Evolutionary conservation across 2,329 filamentous ascomycete species (phyloP), one percentile per base, ranked within the genome.

Genomic region (Penicillium capsulatum): DNA sequence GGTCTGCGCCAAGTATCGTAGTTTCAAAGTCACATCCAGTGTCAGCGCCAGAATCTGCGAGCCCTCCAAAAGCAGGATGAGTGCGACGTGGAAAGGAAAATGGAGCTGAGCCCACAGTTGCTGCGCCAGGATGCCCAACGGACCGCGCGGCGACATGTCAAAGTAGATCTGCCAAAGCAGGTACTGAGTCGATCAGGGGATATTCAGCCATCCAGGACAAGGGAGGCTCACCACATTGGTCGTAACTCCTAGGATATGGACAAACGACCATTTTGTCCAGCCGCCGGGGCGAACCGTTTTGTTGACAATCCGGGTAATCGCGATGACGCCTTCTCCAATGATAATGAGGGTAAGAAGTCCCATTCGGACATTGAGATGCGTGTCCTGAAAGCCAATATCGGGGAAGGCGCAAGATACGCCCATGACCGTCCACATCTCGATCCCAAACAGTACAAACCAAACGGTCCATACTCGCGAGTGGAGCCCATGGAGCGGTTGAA

Each of bases 81-180:
- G 72, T 4, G 75, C 66, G 2, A 83, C 69, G 48, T 84, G 79
- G 50, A 83, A 77, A 0, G 80, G 80, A 43, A 82, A 77, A 60
- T 83, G 80, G 19, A 68, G 55, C 30, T 64, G 60, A 16, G 61
- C 60, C 67, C 67, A 69, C 11, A 79, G 61, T 35, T 80, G 76
- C 48, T 84, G 81, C 3, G 76, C 72, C 31, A 78, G 66, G 19
- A 67, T 73, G 26, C 73, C 72, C 44, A 75, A 73, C 38, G 68
- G 65, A 20, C 67, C 65, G 34, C 59, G 69, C 42, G 60, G 76
- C 59, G 68, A 76, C 20, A 80, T 72, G 42, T 79, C 73, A 35
- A 78, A 78, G 54, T 81, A 80, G 4, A 75, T 65, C 60, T 81
- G 78, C 76, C 78, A 83, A 49, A 83, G 70, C 38, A 84, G 74